Base-by-base conservation (phyloP, 1,284 basidiomycete species). In the Porodaedalea pini region DNA sequence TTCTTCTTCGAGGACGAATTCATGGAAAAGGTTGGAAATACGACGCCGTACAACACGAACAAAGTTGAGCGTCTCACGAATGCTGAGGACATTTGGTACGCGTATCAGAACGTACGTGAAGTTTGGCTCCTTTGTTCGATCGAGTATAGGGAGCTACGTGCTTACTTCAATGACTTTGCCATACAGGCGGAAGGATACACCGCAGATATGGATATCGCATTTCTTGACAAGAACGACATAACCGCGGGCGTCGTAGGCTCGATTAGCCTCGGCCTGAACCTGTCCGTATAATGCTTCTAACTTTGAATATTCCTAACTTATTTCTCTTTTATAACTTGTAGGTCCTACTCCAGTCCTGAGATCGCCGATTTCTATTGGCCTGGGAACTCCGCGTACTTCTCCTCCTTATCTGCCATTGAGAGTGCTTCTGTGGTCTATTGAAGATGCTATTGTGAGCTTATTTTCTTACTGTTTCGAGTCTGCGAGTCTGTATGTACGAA, bases 11-110 rank as follows among this genome's bases (percentile, higher is more conserved):
- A 36, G 2, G 48, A 57, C 13, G 48, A 50, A 15, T 51, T 57
- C 49, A 57, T 57, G 48, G 55, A 51, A 10, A 19, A 41, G 36
- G 44, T 57, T 21, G 55, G 48, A 40, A 57, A 57, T 32, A 15
- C 44, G 11, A 57, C 48, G 15, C 49, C 55, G 10, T 57, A 57
- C 23, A 57, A 51, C 40, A 57, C 55, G 15, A 57, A 57, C 48
- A 44, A 48, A 4, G 39, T 57, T 19, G 55, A 51, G 19, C 55
- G 55, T 8, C 6, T 41, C n/a, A n/a, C 37, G 10, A 57, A 57
- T 43, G 49, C 27, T 8, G 48, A 57, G 2, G 49, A 57, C 29
- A 19, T 21, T 1, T 57, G 55, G 55, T 57, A 29, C 32, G 37
- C 1, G 0, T 57, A 57, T 21, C 29, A 57, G 36, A 57, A 57